Conservation (phyloP, 2,329 filamentous ascomycete genomes). For the Penicillium thymicola region DNA sequence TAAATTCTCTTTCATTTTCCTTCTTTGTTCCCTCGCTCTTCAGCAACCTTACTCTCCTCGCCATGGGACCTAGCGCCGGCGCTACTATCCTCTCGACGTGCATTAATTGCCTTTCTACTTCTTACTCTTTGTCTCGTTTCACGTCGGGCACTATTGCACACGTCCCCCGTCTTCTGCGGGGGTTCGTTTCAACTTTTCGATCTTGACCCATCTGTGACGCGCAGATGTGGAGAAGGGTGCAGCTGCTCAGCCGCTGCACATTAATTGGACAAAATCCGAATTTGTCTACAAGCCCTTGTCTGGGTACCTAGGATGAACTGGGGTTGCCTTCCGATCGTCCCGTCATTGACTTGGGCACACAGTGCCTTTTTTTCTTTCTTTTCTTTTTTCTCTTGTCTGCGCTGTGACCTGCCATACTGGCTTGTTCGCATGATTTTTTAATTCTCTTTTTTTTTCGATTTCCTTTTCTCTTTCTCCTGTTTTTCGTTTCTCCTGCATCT, state of each 20-base stretch:
- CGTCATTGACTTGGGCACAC: conserved; percentile 8
- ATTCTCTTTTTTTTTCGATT: conserved; percentile 8
- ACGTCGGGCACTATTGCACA: not conserved
- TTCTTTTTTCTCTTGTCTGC: conserved; percentile 14
- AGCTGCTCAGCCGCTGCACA: conserved; percentile 3
- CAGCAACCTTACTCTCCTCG: conserved; percentile 5
- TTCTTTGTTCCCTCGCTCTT: conserved; percentile 2
- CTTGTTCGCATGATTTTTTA: conserved; percentile 15
- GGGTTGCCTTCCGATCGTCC: conserved; percentile 2
- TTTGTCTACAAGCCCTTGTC: not conserved
- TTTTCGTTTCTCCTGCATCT: conserved; percentile 18
- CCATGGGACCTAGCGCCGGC: conserved; percentile 18
- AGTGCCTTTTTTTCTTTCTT: conserved; percentile 2
- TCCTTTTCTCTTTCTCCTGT: conserved; percentile 5
- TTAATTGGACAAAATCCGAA: conserved; percentile 12
- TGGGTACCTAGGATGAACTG: conserved; percentile 6
- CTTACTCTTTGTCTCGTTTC: conserved; percentile 11
- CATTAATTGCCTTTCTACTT: conserved; percentile 18
- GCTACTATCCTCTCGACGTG: conserved; percentile 9
- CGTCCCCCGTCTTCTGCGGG: conserved; percentile 2
- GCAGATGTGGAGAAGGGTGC: conserved; percentile 19
- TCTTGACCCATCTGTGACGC: conserved; percentile 10
- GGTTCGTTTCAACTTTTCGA: conserved; percentile 3
- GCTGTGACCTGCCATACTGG: conserved; percentile 11
- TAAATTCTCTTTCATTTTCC: not conserved